These are phyloP conservation scores for Nadsonia starkeyi-henricii DNA, from an alignment of 1,139 yeast species.

Conservation along the genomic window DNA sequence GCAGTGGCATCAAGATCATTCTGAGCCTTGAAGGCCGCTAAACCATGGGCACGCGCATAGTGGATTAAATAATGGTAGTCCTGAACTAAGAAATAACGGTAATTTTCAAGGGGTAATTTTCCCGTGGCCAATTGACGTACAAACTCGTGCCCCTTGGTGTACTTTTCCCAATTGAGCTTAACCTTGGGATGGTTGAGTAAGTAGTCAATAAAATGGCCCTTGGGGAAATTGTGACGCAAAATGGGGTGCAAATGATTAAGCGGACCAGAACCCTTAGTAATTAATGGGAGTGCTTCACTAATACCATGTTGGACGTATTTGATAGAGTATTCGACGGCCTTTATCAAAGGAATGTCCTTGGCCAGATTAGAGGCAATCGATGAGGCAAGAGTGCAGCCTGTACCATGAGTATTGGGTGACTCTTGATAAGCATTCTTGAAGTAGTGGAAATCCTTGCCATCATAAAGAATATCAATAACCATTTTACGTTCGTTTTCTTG, in stretches of 20 bases:
- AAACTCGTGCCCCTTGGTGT: constrained; percentile 45
- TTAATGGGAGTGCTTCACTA: constrained; percentile 21
- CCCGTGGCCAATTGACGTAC: constrained; percentile 40
- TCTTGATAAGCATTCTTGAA: constrained; percentile 37
- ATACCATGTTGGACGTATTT: constrained; percentile 59
- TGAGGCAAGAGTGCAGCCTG: constrained; percentile 82
- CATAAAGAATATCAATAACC: constrained; percentile 52
- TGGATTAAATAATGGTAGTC: constrained; percentile 58
- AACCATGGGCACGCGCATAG: constrained; percentile 55
- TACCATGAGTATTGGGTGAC: constrained; percentile 64
- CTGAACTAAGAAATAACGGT: constrained; percentile 49
- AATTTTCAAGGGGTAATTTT: constrained; percentile 35
- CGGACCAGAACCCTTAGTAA: constrained; percentile 64
- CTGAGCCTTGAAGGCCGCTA: constrained; percentile 46
- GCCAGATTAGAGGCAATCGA: constrained; percentile 70
- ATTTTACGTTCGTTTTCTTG: constrained; percentile 12
- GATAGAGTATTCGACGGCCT: constrained; percentile 43
- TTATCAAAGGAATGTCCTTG: constrained; percentile 30
- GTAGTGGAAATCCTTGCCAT: constrained; percentile 31
- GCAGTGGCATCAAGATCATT: constrained; percentile 38
- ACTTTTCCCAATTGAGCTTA: constrained; percentile 40
- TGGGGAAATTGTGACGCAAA: constrained; percentile 25
- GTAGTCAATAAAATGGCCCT: constrained; percentile 35
- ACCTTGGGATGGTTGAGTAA: constrained; percentile 45
- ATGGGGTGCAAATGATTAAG: constrained; percentile 39